Conservation (phyloP, 2,329 filamentous ascomycete genomes). For the Penicillium glabrum region DNA sequence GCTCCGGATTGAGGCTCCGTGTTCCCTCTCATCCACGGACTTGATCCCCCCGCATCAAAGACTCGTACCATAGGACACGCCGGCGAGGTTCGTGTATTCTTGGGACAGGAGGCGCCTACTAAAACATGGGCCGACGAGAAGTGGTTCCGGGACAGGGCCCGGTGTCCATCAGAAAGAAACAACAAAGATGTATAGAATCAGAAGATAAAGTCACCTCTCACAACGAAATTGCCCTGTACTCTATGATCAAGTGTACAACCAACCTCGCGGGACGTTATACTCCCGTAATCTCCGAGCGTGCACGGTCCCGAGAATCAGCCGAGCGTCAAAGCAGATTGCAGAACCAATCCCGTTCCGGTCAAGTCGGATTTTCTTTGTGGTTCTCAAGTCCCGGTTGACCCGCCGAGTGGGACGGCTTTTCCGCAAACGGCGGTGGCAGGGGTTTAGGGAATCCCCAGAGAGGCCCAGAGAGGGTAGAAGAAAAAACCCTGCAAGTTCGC, state of each 20-base stretch:
- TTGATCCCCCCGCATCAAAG: not conserved
- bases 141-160: constrained; percentile 11
- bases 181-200: not conserved
- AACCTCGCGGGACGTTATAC: not conserved
- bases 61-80: constrained; percentile 9
- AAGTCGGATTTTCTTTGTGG: not conserved
- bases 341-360: not conserved
- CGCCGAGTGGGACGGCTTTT: not conserved
- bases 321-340: not conserved
- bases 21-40: not conserved
- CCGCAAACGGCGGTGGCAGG: constrained; percentile 1
- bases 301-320: constrained; percentile 10
- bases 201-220: not conserved
- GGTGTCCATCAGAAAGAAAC: not conserved
- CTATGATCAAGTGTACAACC: not conserved
- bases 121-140: constrained; percentile 15
- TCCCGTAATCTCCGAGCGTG: constrained; percentile 4
- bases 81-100: constrained; percentile 6
- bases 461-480: not conserved
- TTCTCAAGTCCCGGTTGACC: not conserved
- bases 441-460: not conserved
- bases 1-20: not conserved
- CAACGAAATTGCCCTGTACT: not conserved
- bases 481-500: not conserved
- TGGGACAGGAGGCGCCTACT: constrained; percentile 7